Conservation (phyloP, 805 yeast genomes). For the Candida wancherniae region DNA sequence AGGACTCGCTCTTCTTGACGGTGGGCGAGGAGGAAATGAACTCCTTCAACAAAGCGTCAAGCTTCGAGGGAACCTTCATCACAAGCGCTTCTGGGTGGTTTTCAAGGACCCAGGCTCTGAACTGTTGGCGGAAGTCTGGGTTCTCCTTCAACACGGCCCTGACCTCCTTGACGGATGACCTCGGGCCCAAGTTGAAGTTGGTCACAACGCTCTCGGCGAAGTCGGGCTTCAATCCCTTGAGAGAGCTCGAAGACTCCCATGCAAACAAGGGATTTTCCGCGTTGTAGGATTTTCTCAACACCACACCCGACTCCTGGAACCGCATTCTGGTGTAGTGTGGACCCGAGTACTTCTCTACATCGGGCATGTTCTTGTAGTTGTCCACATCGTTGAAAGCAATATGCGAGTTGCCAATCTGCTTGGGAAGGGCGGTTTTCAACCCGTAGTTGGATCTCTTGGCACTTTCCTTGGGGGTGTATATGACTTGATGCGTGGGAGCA, state of each 20-base stretch:
- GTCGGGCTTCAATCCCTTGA: conserved; percentile 13
- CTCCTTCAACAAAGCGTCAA: conserved; percentile 28
- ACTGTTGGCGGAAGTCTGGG: conserved; percentile 46
- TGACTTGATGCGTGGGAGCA: conserved; percentile 67
- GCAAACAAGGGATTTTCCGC: conserved; percentile 41
- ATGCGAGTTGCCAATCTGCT: conserved; percentile 51
- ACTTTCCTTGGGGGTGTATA: conserved; percentile 63
- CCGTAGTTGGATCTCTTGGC: conserved; percentile 72
- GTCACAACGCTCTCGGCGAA: conserved; percentile 25
- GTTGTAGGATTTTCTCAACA: conserved; percentile 31
- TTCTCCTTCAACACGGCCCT: conserved; percentile 36
- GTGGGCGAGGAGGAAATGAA: conserved; percentile 24
- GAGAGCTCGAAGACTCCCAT: conserved; percentile 21
- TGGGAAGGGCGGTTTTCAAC: conserved; percentile 65
- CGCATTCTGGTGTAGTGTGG: conserved; percentile 56
- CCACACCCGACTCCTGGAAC: conserved; percentile 64
- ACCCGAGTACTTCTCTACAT: conserved; percentile 61
- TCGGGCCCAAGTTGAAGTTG: conserved; percentile 28
- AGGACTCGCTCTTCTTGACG: conserved; percentile 20
- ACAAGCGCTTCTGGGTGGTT: conserved; percentile 40
- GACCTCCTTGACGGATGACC: conserved; percentile 25
- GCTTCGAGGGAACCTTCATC: conserved; percentile 21
- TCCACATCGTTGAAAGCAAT: conserved; percentile 65
- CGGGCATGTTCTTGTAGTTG: conserved; percentile 61
- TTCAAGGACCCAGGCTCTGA: conserved; percentile 50